These are phyloP conservation scores for Parastagonospora nodorum DNA, from an alignment of 2,329 filamentous ascomycete species.

Conservation along the genomic window DNA sequence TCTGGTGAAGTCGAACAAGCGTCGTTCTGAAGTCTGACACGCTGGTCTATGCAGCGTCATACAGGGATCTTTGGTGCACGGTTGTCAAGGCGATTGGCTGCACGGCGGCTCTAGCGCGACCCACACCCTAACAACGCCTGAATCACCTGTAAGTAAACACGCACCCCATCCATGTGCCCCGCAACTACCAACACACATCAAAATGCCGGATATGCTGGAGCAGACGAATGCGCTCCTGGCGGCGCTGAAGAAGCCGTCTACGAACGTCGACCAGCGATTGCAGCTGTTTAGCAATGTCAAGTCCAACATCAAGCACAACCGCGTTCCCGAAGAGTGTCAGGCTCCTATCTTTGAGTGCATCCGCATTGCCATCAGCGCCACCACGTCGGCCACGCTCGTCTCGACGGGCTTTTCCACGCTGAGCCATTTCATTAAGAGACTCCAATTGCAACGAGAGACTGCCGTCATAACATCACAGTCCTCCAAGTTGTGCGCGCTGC, in stretches of 20 bases:
- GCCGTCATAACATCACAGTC: conserved; percentile 71
- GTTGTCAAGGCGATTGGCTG: conserved; percentile 2
- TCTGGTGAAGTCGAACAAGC: no score
- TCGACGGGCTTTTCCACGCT: conserved; percentile 87
- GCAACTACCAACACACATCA: conserved; percentile 27
- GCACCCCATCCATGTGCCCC: conserved; percentile 22
- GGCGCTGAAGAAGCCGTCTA: conserved; percentile 64
- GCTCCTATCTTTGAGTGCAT: conserved; percentile 80
- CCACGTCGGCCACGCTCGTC: conserved; percentile 73
- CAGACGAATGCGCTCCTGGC: conserved; percentile 60
- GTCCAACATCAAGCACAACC: conserved; percentile 88
- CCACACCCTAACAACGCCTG: conserved; percentile 6
- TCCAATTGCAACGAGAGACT: conserved; percentile 83
- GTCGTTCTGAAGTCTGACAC: no score
- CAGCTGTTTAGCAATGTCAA: conserved; percentile 75
- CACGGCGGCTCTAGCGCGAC: conserved; percentile 1
- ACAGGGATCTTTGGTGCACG: background rate
- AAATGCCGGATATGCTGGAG: conserved; percentile 56
- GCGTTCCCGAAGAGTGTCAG: conserved; percentile 77
- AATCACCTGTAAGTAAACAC: conserved; percentile 4
- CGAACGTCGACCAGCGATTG: conserved; percentile 72
- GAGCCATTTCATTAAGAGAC: conserved; percentile 82
- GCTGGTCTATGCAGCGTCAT: no score
- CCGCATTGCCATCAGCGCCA: conserved; percentile 73
- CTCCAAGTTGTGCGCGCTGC: conserved; percentile 70